Evolutionary conservation across 352 stramenopile genomes (phyloP), one percentile per base, ranked within the genome.

Genomic region (Phytophthora podocarpi): DNA sequence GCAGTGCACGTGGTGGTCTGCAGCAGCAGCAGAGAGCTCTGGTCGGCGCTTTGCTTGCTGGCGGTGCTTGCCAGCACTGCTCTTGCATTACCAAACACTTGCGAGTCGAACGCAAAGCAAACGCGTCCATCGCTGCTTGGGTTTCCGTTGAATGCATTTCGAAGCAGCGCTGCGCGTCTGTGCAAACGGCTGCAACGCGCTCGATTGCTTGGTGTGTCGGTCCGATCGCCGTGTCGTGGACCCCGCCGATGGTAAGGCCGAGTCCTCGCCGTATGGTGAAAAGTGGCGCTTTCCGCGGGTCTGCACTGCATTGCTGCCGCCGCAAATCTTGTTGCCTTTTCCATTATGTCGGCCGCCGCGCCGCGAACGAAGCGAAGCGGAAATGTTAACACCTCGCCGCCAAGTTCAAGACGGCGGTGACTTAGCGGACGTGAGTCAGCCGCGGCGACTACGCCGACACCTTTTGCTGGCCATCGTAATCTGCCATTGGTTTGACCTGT

Each of bases 271-370:
- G 20, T n/a, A n/a, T n/a, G n/a, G n/a, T n/a, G 28, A 10, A 45
- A 45, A 31, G 27, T 16, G 15, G 9, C 8, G 43, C 24, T 54
- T 36, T 55, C 54, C 42, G 54, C 42, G 43, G 56, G 43, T 56
- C 20, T 30, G n/a, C 18, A n/a, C n/a, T 15, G 13, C 23, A n/a
- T n/a, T n/a, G n/a, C n/a, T n/a, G n/a, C n/a, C n/a, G n/a, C n/a
- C n/a, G 53, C 49, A 66, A 66, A 66, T 66, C 58, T 49, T 41
- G 32, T 41, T 61, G 49, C 31, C 40, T 55, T 60, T 66, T 66
- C 58, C 58, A 36, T 41, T 32, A 35, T 65, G 46, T 64, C 56
- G 34, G 30, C 31, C 18, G 21, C 8, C n/a, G 37, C 26, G 31
- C 15, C 8, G n/a, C 26, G 18, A 52, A 36, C 26, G 35, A 39